Conservation (phyloP, 2,329 filamentous ascomycete species). For the Dothidotthia symphoricarpi region DNA sequence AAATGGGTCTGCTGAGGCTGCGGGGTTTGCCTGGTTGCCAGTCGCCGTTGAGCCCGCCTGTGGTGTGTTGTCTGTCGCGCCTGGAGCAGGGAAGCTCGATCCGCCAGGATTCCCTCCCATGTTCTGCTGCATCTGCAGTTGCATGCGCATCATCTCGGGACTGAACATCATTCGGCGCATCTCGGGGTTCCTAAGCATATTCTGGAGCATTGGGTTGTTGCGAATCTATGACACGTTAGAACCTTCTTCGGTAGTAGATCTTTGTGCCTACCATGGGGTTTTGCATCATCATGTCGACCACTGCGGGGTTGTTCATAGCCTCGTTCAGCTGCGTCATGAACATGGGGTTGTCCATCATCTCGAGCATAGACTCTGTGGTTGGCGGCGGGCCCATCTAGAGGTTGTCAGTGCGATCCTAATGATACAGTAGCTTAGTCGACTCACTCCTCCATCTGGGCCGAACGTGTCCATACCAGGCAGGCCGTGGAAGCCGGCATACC, state of each 20-base stretch:
- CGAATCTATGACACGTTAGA: conserved; percentile 57
- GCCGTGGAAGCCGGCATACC: conserved; percentile 88
- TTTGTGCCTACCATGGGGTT: conserved; percentile 52
- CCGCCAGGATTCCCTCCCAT: conserved; percentile 53
- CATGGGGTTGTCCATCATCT: conserved; percentile 85
- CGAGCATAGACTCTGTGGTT: conserved; percentile 74
- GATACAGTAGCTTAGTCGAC: conserved; percentile 41
- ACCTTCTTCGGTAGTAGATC: background rate
- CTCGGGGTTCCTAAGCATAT: conserved; percentile 83
- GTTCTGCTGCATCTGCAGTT: conserved; percentile 74
- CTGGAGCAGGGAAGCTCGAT: conserved; percentile 79
- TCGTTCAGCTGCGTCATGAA: conserved; percentile 88
- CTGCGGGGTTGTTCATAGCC: conserved; percentile 89
- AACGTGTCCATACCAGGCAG: conserved; percentile 86
- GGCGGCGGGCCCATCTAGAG: conserved; percentile 86
- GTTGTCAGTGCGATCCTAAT: conserved; percentile 18
- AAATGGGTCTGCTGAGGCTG: conserved; percentile 49
- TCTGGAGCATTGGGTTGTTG: conserved; percentile 81
- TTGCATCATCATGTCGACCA: conserved; percentile 75
- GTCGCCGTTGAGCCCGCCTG: conserved; percentile 40
- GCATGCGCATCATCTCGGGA: conserved; percentile 77
- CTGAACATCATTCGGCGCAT: conserved; percentile 93
- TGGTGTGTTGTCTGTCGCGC: conserved; percentile 82
- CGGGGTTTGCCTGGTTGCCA: conserved; percentile 38
- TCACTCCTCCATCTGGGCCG: conserved; percentile 88